Evolutionary conservation across 1,284 basidiomycete species (phyloP).

Genomic region (Flammula alnicola): DNA sequence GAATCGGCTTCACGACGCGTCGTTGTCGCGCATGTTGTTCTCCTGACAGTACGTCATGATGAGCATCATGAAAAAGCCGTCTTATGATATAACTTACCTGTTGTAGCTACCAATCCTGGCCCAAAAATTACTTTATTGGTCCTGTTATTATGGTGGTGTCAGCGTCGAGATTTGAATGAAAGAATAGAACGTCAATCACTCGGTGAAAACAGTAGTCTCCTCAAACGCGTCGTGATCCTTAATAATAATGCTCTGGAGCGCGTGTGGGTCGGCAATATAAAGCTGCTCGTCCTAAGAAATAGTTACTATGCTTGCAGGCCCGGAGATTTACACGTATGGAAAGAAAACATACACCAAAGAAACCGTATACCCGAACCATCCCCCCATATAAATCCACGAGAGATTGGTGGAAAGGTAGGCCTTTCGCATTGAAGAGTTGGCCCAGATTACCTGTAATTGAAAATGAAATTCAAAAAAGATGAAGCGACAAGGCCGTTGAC

Average conservation of each 20-base stretch:
- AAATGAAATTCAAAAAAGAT: background rate
- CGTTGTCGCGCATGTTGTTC: conserved; percentile 53
- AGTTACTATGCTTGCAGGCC: too few relatives aligned
- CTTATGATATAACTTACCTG: too few relatives aligned
- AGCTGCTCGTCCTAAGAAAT: conserved; percentile 54
- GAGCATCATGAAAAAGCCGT: too few relatives aligned
- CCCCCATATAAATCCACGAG: conserved; percentile 51
- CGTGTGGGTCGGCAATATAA: conserved; percentile 53
- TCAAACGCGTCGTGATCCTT: conserved; percentile 56
- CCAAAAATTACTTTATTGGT: conserved; percentile 41
- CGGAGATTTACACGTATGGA: too few relatives aligned
- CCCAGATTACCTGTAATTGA: conserved; percentile 48
- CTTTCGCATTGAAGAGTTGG: conserved; percentile 52
- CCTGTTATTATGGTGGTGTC: conserved; percentile 22
- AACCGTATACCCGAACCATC: conserved; percentile 51
- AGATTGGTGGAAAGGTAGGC: conserved; percentile 49
- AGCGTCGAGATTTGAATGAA: background rate
- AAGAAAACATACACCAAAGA: too few relatives aligned
- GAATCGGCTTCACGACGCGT: conserved; percentile 54
- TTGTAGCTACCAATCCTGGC: conserved; percentile 39
- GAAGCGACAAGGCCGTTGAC: background rate
- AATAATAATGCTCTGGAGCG: conserved; percentile 48
- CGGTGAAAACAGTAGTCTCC: conserved; percentile 52
- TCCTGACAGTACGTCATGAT: conserved; percentile 29
- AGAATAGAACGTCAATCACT: conserved; percentile 40